Base-by-base conservation (phyloP, 257 asterid species). In the Solanum microdontum region DNA sequence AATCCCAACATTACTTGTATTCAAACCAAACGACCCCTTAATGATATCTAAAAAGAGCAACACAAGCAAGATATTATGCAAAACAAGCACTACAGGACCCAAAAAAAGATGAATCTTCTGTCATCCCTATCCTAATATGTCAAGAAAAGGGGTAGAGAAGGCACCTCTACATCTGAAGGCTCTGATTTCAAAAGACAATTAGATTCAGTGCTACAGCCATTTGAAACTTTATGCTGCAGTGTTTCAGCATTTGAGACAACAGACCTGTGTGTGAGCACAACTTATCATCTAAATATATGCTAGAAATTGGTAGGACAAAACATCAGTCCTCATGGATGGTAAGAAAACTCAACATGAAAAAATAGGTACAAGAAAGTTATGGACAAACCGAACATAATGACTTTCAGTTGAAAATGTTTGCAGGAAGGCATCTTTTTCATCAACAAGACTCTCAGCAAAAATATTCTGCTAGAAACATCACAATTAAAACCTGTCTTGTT, bases 401-500 rank as follows among this genome's bases (percentile, higher is more conserved):
- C 92, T 32, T 58, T 95, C 98, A 32, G 95, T 85, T 76, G 97
- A 92, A 91, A 97, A 96, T 14, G 97, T 94, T 88, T 91, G 92
- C 80, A 97, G 95, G 89, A 97, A 96, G 85, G 94, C 98, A 23
- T 95, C 95, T 91, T 95, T 97, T 86, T 83, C 92, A 92, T 92
- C 96, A 76, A 97, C 91, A 84, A 97, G 98, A 91, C 93, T 96
- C 87, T 95, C 97, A 87, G 93, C 99, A 90, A 97, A 96, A 80
- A 97, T 93, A 91, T 92, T 90, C 99, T 96, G 97, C 83, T 87
- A 89, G 69, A 83, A 77, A 83, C 28, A 86, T 45, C 88, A 72
- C 88, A 45, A 21, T 86, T 43, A 43, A 21, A 72, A 0, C 37
- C 23, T 4, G 8, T 72, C 34, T 72, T 70, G 84, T 32, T 64